Evolutionary conservation across 2,329 filamentous ascomycete genomes (phyloP).

Genomic region (Talaromyces funiculosus): DNA sequence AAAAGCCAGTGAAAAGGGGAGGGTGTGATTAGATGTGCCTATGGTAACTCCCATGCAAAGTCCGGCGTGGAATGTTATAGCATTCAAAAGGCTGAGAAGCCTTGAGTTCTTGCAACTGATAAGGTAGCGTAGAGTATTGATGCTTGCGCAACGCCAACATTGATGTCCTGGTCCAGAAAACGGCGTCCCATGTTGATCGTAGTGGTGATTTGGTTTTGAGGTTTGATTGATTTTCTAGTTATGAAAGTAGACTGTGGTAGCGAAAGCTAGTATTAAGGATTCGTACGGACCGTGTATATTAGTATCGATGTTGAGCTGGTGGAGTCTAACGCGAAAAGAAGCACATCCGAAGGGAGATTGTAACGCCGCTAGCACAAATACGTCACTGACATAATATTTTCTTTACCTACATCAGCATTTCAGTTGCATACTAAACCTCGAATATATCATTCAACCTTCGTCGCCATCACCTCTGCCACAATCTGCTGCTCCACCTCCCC

Average conservation of each 20-base stretch:
- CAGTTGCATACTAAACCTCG: neutral
- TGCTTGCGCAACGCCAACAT: slow-evolving; percentile 47
- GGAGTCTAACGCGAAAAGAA: neutral
- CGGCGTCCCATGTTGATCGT: neutral
- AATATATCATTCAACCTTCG: neutral
- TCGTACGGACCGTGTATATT: neutral
- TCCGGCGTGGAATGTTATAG: slow-evolving; percentile 46
- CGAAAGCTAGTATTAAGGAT: no score
- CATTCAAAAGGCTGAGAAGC: slow-evolving; percentile 53
- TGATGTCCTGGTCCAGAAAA: slow-evolving; percentile 33
- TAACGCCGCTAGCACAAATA: neutral
- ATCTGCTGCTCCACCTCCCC: slow-evolving; percentile 11
- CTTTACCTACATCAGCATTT: neutral
- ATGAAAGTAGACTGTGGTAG: no score
- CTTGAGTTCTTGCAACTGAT: slow-evolving; percentile 52
- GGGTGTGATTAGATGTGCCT: slow-evolving; percentile 43
- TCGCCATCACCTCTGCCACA: slow-evolving; percentile 2
- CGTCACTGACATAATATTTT: neutral
- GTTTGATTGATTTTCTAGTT: no score
- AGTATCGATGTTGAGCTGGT: neutral
- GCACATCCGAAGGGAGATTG: neutral
- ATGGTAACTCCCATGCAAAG: slow-evolving; percentile 48
- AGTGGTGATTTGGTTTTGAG: neutral
- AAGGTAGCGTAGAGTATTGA: slow-evolving; percentile 54
- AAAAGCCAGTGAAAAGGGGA: neutral